Evolutionary conservation across 108 stramenopile species (phyloP).

Genomic region (Bacterosira constricta): DNA sequence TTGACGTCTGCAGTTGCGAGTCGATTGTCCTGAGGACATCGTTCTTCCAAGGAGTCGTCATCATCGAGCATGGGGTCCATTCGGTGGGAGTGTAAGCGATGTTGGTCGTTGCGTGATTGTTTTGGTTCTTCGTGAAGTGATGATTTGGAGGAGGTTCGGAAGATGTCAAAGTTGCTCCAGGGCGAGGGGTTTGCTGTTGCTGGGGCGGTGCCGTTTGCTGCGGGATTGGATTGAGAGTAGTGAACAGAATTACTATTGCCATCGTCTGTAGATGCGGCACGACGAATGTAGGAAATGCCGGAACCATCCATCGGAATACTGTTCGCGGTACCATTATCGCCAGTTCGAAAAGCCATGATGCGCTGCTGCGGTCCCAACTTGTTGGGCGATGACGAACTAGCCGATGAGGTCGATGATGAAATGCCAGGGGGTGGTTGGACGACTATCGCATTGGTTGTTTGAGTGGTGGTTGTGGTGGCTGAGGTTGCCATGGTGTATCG

Average conservation of each 20-base stretch:
- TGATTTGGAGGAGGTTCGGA: neutral
- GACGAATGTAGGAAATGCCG: too few relatives aligned
- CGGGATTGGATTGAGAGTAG: neutral
- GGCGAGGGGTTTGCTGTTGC: neutral
- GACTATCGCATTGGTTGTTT: too few relatives aligned
- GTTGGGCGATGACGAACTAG: too few relatives aligned
- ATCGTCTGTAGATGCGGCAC: neutral
- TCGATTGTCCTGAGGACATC: neutral
- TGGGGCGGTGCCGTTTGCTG: neutral
- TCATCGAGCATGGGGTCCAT: neutral
- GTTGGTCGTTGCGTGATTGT: neutral
- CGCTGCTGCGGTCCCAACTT: too few relatives aligned
- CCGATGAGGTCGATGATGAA: too few relatives aligned
- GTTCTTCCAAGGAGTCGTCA: neutral
- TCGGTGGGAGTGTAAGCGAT: neutral
- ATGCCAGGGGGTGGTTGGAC: too few relatives aligned
- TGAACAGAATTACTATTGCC: neutral
- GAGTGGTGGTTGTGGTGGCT: too few relatives aligned
- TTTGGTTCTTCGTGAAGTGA: neutral
- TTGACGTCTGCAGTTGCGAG: neutral
- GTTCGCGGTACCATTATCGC: too few relatives aligned
- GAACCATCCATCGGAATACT: too few relatives aligned
- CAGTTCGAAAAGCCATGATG: too few relatives aligned
- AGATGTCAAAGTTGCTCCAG: conserved; percentile 5
- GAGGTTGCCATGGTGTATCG: too few relatives aligned